Evolutionary conservation across 2,329 filamentous ascomycete genomes (phyloP).

Genomic region (Tolypocladium cylindrosporum): DNA sequence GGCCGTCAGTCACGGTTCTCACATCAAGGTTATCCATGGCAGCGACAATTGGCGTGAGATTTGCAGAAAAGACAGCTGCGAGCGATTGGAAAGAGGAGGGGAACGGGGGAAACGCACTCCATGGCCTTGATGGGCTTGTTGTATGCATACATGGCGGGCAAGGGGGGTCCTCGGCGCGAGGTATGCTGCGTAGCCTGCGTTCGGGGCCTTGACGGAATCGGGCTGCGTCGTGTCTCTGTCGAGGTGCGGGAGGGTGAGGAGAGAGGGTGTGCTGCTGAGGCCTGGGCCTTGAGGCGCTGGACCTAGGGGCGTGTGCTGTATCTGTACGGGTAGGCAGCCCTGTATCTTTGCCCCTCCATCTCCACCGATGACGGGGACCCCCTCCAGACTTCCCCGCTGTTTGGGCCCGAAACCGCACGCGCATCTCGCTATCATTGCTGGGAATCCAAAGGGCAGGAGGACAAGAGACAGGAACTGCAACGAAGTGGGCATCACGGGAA

Average conservation of each 20-base stretch:
- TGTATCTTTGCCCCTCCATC: background rate
- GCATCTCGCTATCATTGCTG: background rate
- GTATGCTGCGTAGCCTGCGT: background rate
- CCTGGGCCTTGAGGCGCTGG: background rate
- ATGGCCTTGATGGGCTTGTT: constrained; percentile 27
- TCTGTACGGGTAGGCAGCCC: background rate
- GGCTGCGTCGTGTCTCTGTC: background rate
- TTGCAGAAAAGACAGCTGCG: constrained; percentile 1
- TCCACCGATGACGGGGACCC: background rate
- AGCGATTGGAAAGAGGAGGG: background rate
- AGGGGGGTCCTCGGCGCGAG: background rate
- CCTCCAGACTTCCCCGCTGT: background rate
- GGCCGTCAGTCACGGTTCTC: constrained; percentile 11
- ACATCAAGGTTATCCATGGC: constrained; percentile 3
- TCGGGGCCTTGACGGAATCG: background rate
- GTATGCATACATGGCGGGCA: constrained; percentile 21
- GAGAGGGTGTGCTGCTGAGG: background rate
- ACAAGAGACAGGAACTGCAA: background rate
- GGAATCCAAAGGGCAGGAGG: background rate
- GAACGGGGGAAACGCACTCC: constrained; percentile 20
- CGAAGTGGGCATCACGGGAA: background rate
- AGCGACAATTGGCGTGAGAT: background rate
- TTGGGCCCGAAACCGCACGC: background rate
- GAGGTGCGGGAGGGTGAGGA: background rate
- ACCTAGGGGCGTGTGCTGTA: too few species aligned